phyloP scores from a whole-genome alignment of 768 basidiomycete genomes.

The Trametes villosa region DNA sequence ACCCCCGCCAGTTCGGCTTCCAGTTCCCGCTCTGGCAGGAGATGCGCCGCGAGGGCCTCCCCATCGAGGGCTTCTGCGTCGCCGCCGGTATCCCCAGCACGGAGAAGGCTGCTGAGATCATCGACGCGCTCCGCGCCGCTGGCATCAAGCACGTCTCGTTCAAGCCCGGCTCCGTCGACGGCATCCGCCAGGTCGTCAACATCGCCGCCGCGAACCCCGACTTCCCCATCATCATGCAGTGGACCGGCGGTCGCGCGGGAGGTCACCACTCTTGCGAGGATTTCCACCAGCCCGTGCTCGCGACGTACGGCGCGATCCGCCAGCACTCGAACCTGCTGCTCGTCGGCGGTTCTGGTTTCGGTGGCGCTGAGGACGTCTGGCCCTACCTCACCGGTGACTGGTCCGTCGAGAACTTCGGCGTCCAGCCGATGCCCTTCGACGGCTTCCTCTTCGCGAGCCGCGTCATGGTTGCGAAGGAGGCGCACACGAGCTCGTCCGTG shows the following conservation, averaged over 20 bases:
- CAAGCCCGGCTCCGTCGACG: conserved; percentile 98
- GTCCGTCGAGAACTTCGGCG: conserved; percentile 78
- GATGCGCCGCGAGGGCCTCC: conserved; percentile 93
- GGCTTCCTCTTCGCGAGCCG: conserved; percentile 96
- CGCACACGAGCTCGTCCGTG: conserved; percentile 91
- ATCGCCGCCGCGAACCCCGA: conserved; percentile 93
- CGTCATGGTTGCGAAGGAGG: conserved; percentile 99
- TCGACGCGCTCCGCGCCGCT: conserved; percentile 73
- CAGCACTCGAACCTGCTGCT: conserved; percentile 87
- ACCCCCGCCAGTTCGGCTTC: conserved; percentile 96
- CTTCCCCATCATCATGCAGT: conserved; percentile 97
- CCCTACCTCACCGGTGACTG: conserved; percentile 97
- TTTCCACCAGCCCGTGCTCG: conserved; percentile 93
- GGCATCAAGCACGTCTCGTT: conserved; percentile 97
- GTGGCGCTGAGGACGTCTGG: conserved; percentile 93
- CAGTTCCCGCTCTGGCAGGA: conserved; percentile 98
- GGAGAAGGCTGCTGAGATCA: conserved; percentile 97
- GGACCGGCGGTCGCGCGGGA: conserved; percentile 99
- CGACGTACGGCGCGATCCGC: conserved; percentile 90
- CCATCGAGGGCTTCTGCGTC: conserved; percentile 98
- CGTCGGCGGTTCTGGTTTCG: conserved; percentile 95
- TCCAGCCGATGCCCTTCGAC: conserved; percentile 98
- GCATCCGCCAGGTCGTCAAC: conserved; percentile 95
- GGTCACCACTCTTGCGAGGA: conserved; percentile 99
- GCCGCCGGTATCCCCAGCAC: conserved; percentile 97